Evolutionary conservation across 192 early-diverging fungal genomes (phyloP), one percentile per base, ranked within the genome.

Genomic region (Diversispora epigaea): DNA sequence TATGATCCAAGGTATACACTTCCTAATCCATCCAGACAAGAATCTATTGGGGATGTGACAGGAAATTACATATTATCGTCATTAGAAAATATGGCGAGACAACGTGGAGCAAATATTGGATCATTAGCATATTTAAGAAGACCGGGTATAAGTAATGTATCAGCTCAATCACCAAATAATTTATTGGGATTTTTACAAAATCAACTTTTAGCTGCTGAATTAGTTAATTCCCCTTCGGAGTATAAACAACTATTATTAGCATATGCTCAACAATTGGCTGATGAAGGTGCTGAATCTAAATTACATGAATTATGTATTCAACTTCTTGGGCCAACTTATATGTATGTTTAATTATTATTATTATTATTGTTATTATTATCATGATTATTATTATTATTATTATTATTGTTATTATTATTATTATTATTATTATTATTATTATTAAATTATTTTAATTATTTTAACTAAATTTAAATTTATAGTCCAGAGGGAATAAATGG

Each of bases 261-360:
- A 21, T 94, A 92, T 84, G 90, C 86, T 3, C 82, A 88, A 50
- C 85, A 86, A 64, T 77, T 94, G 21, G 84, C 89, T 6, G 86
- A 93, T 65, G 89, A 90, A 67, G 84, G 84, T 46, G 81, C 82
- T 19, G 81, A 88, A 32, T 78, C 78, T 0, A 89, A 88, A 75
- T 85, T 85, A 7, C 84, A 86, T 70, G 93, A 93, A 76, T 68
- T 93, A 15, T 91, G 89, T 79, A 85, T 89, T 63, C 85, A 86
- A 63, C 78, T 93, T 50, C 74, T 89, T 19, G 91, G 88, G 11
- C 86, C 88, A 12, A 78, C 82, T 49, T 80, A 80, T 56, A 77
- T 76, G 86, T 86, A 82, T 77, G 78, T 58, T 21, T 19, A n/a
- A 19, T 57, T 71, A 39, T 40, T 74, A 41, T 67, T 68, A 32